Conservation (phyloP, 2,329 filamentous ascomycete genomes). For the Penicillium sp. region DNA sequence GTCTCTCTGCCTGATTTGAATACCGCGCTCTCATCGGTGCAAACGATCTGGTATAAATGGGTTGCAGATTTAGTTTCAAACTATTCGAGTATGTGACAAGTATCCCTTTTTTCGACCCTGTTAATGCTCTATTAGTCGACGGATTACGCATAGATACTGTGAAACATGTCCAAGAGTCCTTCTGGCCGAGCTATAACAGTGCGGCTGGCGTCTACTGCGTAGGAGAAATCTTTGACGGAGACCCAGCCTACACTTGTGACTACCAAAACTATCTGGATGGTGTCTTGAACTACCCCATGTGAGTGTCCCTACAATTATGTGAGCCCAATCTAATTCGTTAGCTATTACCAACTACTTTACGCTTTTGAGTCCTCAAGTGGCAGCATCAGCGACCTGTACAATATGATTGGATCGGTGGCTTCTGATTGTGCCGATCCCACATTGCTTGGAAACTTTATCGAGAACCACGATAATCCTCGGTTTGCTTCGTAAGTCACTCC, state of each 20-base stretch:
- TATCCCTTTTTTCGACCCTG: not conserved
- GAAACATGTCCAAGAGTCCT: constrained; percentile 52
- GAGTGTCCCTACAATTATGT: not conserved
- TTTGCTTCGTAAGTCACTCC: constrained; percentile 46
- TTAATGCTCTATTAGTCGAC: constrained; percentile 42
- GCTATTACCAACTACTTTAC: constrained; percentile 44
- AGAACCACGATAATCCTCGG: constrained; percentile 66
- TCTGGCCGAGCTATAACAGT: constrained; percentile 48
- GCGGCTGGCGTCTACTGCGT: constrained; percentile 53
- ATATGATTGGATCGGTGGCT: constrained; percentile 40
- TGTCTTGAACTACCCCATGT: constrained; percentile 54
- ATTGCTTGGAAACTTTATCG: constrained; percentile 59
- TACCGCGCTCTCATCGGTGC: constrained; percentile 57
- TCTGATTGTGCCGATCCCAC: constrained; percentile 49
- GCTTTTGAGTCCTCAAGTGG: constrained; percentile 41
- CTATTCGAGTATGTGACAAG: constrained; percentile 59
- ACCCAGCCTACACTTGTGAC: constrained; percentile 45
- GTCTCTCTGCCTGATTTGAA: constrained; percentile 66
- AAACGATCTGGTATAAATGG: constrained; percentile 62
- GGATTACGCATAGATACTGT: constrained; percentile 58
- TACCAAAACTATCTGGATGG: constrained; percentile 53
- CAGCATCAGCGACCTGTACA: constrained; percentile 39
- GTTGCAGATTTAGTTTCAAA: constrained; percentile 60
- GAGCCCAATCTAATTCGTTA: constrained; percentile 19
- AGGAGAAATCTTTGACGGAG: constrained; percentile 52